A percentile compares a stretch with the other conserved stretches of the same genome.
Conservation (phyloP, 768 basidiomycete species). For the Naganishia kalamii region DNA sequence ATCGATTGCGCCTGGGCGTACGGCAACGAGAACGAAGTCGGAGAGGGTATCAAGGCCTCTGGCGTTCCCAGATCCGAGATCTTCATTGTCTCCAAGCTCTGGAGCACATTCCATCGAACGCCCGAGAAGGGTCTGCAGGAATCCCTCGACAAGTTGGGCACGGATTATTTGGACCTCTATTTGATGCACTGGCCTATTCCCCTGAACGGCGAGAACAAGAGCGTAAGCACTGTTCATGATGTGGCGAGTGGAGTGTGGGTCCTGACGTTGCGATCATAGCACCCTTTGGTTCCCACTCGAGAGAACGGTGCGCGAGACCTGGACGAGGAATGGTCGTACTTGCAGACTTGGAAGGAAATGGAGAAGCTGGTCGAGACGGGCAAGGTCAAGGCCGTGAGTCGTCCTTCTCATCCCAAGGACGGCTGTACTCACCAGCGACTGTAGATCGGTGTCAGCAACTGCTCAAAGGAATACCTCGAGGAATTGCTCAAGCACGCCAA, state of each 20-base stretch:
- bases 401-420: background rate
- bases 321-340: slow-evolving; percentile 63
- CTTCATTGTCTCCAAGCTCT: slow-evolving; percentile 62
- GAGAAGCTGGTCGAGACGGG: slow-evolving; percentile 56
- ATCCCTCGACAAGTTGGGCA: slow-evolving; percentile 64
- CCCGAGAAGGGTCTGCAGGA: slow-evolving; percentile 60
- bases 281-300: slow-evolving; percentile 31
- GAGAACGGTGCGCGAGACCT: slow-evolving; percentile 56
- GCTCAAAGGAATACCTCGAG: slow-evolving; percentile 62
- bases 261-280: background rate
- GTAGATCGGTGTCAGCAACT: slow-evolving; percentile 64
- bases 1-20: slow-evolving; percentile 60
- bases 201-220: slow-evolving; percentile 51
- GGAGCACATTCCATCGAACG: slow-evolving; percentile 54
- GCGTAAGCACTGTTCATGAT: background rate
- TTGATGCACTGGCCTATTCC: slow-evolving; percentile 64
- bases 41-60: slow-evolving; percentile 67
- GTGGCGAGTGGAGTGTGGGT: background rate
- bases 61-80: slow-evolving; percentile 66
- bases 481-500: slow-evolving; percentile 62
- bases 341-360: slow-evolving; percentile 74
- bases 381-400: slow-evolving; percentile 40
- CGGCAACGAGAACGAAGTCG: slow-evolving; percentile 77
- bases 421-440: background rate
- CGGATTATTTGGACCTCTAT: slow-evolving; percentile 75